A percentile compares a stretch with the other conserved stretches of the same genome.
These are phyloP conservation scores for Triglochin maritima DNA, from an alignment of 106 monocot species.

Conservation along the genomic window DNA sequence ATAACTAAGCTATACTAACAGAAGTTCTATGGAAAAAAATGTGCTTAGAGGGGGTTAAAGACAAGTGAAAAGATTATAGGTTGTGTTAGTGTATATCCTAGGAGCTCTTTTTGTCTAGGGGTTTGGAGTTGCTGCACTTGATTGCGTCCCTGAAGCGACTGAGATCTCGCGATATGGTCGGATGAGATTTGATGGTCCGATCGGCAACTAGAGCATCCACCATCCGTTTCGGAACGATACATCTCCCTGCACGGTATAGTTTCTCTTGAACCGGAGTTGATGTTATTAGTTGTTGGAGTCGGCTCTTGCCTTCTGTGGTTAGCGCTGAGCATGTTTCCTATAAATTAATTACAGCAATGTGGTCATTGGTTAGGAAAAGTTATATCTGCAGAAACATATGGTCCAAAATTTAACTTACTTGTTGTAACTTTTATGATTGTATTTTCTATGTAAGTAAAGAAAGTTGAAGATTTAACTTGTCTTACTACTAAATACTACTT, in stretches of 20 bases:
- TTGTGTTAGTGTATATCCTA: neutral
- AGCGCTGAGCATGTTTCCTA: neutral
- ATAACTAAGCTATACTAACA: neutral
- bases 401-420: too few relatives aligned
- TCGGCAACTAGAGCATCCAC: conserved; percentile 24
- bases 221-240: conserved; percentile 28
- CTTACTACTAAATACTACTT: too few relatives aligned
- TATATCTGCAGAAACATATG: too few relatives aligned
- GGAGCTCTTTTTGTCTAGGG: neutral
- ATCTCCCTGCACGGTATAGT: conserved; percentile 29
- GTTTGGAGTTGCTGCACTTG: neutral
- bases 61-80: neutral
- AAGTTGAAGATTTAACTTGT: too few relatives aligned
- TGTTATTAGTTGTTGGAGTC: conserved; percentile 19
- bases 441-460: too few relatives aligned
- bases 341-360: neutral
- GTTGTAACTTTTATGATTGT: too few relatives aligned
- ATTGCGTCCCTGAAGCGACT: conserved; percentile 7
- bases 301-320: neutral
- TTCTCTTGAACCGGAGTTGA: conserved; percentile 27
- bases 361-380: too few relatives aligned
- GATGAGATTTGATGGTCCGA: conserved; percentile 15
- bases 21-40: neutral
- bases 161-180: conserved; percentile 26
- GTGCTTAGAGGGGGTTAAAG: neutral